These are phyloP conservation scores for Nicotiana rustica DNA, from an alignment of 305 asterid species.

Conservation along the genomic window DNA sequence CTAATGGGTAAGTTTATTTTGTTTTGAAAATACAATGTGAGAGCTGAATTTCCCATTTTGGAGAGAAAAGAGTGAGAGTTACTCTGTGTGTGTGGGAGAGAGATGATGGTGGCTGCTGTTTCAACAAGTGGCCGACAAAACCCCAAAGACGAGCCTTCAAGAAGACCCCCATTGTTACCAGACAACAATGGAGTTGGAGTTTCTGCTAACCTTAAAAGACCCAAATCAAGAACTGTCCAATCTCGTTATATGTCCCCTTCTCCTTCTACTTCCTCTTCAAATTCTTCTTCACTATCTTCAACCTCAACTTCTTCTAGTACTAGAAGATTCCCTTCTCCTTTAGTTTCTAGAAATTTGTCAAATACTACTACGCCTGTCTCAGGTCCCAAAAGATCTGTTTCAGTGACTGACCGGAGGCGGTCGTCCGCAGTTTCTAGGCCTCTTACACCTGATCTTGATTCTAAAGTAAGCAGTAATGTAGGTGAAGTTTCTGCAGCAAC, in stretches of 20 bases:
- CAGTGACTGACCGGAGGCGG: constrained; percentile 76
- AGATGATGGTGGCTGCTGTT: constrained; percentile 82
- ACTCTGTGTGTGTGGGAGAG: constrained; percentile 41
- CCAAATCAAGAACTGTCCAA: constrained; percentile 82
- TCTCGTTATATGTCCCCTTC: constrained; percentile 94
- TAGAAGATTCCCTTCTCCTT: constrained; percentile 79
- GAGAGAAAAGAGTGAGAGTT: not conserved
- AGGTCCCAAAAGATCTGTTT: constrained; percentile 75
- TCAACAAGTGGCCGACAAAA: constrained; percentile 73
- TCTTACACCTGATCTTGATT: constrained; percentile 68
- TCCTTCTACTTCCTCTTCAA: constrained; percentile 73
- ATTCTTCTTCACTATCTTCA: constrained; percentile 64
- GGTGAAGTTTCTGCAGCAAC: constrained; percentile 78
- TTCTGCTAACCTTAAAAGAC: constrained; percentile 57
- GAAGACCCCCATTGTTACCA: constrained; percentile 77
- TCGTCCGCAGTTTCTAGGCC: constrained; percentile 53
- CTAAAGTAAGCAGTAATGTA: constrained; percentile 47
- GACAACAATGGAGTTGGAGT: constrained; percentile 60
- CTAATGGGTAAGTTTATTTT: constrained; percentile 47
- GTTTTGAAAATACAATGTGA: constrained; percentile 59
- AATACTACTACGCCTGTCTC: constrained; percentile 58
- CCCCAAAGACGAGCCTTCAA: constrained; percentile 59
- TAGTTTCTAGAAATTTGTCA: constrained; percentile 59
- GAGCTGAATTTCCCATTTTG: constrained; percentile 42
- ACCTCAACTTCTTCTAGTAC: constrained; percentile 63